phyloP scores from a whole-genome alignment of 139 green algal genomes.

The Klebsormidium nitens region DNA sequence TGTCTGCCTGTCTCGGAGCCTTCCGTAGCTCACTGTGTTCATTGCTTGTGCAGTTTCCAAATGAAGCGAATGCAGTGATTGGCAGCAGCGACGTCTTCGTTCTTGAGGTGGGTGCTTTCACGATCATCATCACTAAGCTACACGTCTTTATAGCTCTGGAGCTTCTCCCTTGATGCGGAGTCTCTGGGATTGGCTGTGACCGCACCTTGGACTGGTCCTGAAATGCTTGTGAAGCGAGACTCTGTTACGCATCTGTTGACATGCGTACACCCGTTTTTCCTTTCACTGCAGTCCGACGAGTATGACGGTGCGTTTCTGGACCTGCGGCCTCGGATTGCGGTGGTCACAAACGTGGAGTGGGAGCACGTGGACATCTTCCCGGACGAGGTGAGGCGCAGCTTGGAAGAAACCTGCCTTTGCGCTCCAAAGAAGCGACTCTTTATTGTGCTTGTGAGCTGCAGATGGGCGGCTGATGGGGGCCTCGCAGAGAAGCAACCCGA shows the following conservation, averaged over 20 bases:
- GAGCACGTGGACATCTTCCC: conserved; percentile 51
- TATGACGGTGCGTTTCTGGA: conserved; percentile 37
- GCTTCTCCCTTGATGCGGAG: no score
- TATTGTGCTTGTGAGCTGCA: no score
- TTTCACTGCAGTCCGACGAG: conserved; percentile 34
- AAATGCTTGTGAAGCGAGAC: no score
- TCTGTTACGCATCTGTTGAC: no score
- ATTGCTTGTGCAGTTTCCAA: conserved; percentile 18
- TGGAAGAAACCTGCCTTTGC: no score
- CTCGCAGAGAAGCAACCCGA: no score
- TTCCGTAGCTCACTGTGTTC: not conserved
- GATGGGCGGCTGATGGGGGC: no score
- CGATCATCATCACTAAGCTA: not conserved
- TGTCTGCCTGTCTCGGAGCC: no score
- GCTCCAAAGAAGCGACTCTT: no score
- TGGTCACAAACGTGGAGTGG: conserved; percentile 52
- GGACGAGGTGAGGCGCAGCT: conserved; percentile 24
- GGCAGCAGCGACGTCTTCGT: conserved; percentile 9
- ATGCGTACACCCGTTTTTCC: no score
- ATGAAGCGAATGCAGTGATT: conserved; percentile 18
- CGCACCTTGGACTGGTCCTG: no score
- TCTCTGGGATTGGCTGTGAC: no score
- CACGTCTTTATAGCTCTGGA: conserved; percentile 5
- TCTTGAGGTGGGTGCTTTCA: conserved; percentile 23
- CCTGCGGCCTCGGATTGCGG: conserved; percentile 27